Base-by-base conservation (phyloP, 2,329 filamentous ascomycete genomes). In the Apiospora hydei region DNA sequence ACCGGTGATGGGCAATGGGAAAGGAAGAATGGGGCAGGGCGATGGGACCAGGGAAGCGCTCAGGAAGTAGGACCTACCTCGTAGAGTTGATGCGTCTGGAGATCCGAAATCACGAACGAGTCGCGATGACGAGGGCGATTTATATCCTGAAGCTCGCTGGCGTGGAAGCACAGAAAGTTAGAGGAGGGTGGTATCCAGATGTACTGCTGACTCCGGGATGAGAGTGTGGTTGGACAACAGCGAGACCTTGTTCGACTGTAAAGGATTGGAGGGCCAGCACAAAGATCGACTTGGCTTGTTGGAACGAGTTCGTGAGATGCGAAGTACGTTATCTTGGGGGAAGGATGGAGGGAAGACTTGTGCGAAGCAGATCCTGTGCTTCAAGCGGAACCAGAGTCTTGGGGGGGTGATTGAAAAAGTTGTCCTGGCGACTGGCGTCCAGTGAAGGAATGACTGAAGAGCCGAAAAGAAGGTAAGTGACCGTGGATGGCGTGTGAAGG, bases 171-270 rank as follows among this genome's bases (percentile, higher is more conserved):
- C 66, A 47, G 21, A 30, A 43, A 68, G 66, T 47, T 46, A 34
- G 30, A 41, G 38, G 66, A 67, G 24, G 66, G 66, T 26, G 24
- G 34, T 26, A 68, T 68, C 67, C 67, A 49, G 67, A 49, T 49
- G 47, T 38, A 38, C 47, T 21, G 44, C 26, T 49, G 44, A 49
- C 67, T 49, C 44, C 26, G 18, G 26, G 14, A 26, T 30, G 66
- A 72, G 53, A 73, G 72, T 73, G 72, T 73, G 72, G 72, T 53
- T 71, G 72, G 70, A 73, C 72, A 73, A 70, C 70, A 67, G 67
- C 49, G 43, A 69, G 46, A 69, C 49, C 66, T 71, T 71, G 72
- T 71, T 71, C 53, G 71, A 69, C 69, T 68, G 47, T 41, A 11
- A 38, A 41, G n/a, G 47, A 51, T 41, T 43, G 47, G 47, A 49